Evolutionary conservation across 2,329 filamentous ascomycete species (phyloP).

Genomic region (Botrytis elliptica): DNA sequence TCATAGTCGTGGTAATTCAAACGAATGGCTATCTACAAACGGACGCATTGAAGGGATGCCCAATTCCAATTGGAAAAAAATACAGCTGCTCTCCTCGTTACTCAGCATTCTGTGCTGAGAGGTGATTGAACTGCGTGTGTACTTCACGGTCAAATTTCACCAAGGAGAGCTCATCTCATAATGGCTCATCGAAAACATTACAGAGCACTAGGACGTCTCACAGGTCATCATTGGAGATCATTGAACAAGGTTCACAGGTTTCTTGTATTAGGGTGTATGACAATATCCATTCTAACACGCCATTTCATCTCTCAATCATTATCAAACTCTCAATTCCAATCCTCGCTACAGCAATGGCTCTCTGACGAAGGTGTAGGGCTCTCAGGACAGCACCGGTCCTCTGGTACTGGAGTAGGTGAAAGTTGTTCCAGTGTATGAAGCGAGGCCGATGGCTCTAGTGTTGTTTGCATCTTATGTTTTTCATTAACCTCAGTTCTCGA

Average conservation of each 20-base stretch:
- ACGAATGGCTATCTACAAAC: neutral
- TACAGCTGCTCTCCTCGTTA: neutral
- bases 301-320: neutral
- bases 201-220: neutral
- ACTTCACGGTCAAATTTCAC: neutral
- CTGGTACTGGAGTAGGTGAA: neutral
- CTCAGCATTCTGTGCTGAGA: neutral
- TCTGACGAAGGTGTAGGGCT: neutral
- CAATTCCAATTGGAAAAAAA: neutral
- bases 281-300: neutral
- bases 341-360: neutral
- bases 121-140: neutral
- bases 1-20: too few relatives aligned
- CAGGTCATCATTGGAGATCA: neutral
- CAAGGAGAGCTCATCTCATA: neutral
- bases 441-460: neutral
- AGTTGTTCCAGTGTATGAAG: neutral
- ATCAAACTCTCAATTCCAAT: neutral
- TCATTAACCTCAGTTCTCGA: constrained; percentile 11
- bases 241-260: neutral
- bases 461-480: neutral
- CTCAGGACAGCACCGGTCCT: neutral
- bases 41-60: neutral
- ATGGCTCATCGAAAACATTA: neutral
- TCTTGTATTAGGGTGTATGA: constrained; percentile 1